Evolutionary conservation across 208 protist species (phyloP), one percentile per base, ranked within the genome.

Genomic region (Acanthamoeba culbertsoni): DNA sequence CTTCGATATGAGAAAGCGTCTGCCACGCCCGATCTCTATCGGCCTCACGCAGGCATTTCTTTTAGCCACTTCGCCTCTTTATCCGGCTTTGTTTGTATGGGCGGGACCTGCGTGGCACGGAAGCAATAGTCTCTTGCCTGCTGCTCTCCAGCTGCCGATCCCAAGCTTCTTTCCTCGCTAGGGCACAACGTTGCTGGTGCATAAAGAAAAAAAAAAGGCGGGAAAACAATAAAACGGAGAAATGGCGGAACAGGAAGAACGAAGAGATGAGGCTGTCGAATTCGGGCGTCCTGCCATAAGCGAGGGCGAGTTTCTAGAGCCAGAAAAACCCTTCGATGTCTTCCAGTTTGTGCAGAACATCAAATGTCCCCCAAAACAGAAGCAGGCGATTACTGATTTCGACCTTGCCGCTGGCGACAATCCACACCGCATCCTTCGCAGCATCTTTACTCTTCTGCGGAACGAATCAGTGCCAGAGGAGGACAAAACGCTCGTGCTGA

Each of bases 281-380:
- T 20, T n/a, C n/a, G n/a, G n/a, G n/a, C n/a, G n/a, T n/a, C n/a
- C n/a, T n/a, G n/a, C n/a, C n/a, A n/a, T n/a, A n/a, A n/a, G n/a
- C n/a, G n/a, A n/a, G n/a, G n/a, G n/a, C n/a, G n/a, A n/a, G n/a
- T n/a, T n/a, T n/a, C n/a, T n/a, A n/a, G 8, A 7, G 23, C 23
- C 57, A 35, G 23, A 93, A 45, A 18, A 90, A 48, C 8, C 48
- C 71, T 82, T 82, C 2, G 71, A 82, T 42, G 51, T 82, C n/a
- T 82, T 82, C n/a, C 40, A 82, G 31, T 82, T 82, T 51, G 71
- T 82, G 71, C 26, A 51, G 23, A 82, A 82, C 71, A 82, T 82
- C 71, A 82, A 82, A 28, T 51, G 33, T 51, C 71, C 71, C 12
- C 71, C 71, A 26, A 35, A 53, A 42, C 71, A 82, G 71, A 82